Percentiles rank a stretch among this genome's conserved stretches.
These are phyloP conservation scores for Thermoascus crustaceus DNA, from an alignment of 2,329 filamentous ascomycete genomes.

Conservation along the genomic window DNA sequence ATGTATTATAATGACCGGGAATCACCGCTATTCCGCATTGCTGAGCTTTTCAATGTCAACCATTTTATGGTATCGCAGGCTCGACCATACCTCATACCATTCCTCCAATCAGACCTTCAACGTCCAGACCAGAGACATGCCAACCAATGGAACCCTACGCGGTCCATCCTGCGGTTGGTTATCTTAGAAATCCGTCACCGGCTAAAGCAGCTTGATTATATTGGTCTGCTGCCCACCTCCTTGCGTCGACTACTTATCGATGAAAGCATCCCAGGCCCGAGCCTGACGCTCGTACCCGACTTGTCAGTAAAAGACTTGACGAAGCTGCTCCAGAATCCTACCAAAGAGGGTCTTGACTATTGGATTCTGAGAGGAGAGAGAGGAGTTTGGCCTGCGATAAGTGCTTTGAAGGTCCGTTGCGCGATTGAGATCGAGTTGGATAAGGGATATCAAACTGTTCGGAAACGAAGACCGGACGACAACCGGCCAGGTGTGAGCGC, in stretches of 20 bases:
- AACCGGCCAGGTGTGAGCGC: slow-evolving; percentile 7
- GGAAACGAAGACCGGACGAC: slow-evolving; percentile 37
- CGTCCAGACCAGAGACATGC: slow-evolving; percentile 56
- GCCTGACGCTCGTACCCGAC: slow-evolving; percentile 74
- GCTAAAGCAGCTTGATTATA: slow-evolving; percentile 68
- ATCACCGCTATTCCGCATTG: slow-evolving; percentile 61
- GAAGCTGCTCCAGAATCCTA: slow-evolving; percentile 74
- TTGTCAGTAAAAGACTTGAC: slow-evolving; percentile 65
- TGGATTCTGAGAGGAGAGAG: slow-evolving; percentile 81
- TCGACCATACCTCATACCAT: slow-evolving; percentile 79
- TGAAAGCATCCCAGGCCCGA: slow-evolving; percentile 69
- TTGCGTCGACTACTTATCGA: slow-evolving; percentile 73
- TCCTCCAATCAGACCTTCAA: slow-evolving; percentile 72
- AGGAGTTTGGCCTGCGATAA: slow-evolving; percentile 84
- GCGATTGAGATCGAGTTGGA: slow-evolving; percentile 84
- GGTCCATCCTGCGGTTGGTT: slow-evolving; percentile 55
- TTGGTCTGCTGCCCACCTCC: slow-evolving; percentile 61
- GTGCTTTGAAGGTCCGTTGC: slow-evolving; percentile 71
- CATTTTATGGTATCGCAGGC: slow-evolving; percentile 94
- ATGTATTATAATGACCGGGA: slow-evolving; percentile 59
- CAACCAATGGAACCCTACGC: slow-evolving; percentile 50
- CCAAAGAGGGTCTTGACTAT: slow-evolving; percentile 63
- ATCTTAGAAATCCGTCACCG: slow-evolving; percentile 73
- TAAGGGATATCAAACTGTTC: slow-evolving; percentile 70
- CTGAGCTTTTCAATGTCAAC: slow-evolving; percentile 84